phyloP scores from a whole-genome alignment of 495 filamentous ascomycete genomes.

The Penicillium arizonense region DNA sequence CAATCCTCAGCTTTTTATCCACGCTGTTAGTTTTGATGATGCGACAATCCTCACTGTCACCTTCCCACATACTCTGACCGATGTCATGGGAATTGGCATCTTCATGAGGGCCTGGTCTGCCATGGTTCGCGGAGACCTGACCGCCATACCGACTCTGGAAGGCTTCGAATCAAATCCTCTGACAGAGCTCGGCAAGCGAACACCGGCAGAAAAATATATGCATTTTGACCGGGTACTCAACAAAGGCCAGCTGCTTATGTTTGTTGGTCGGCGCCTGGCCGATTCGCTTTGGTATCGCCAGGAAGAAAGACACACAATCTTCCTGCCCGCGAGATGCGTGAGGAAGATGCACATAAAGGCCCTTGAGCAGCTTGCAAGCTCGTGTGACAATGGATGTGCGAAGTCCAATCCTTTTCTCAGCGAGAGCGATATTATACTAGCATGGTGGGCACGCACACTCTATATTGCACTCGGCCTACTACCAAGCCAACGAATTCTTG shows the following conservation, averaged over 20 bases:
- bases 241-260: not conserved
- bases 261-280: not conserved
- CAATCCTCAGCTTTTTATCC: not conserved
- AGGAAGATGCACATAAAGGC: not conserved
- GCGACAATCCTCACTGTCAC: not conserved
- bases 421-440: not conserved
- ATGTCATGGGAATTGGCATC: not conserved
- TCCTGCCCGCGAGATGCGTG: not conserved
- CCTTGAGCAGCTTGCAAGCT: not conserved
- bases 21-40: not conserved
- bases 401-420: not conserved
- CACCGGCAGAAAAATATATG: not conserved
- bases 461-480: not conserved
- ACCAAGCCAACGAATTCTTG: not conserved
- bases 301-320: not conserved
- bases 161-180: not conserved
- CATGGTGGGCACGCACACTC: not conserved
- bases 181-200: not conserved
- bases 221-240: not conserved
- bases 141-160: not conserved
- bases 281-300: conserved; percentile 2
- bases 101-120: conserved; percentile 1
- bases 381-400: no score
- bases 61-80: not conserved
- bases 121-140: not conserved